Conservation (phyloP, 331 rosid genomes). For the Malus hybrid region DNA sequence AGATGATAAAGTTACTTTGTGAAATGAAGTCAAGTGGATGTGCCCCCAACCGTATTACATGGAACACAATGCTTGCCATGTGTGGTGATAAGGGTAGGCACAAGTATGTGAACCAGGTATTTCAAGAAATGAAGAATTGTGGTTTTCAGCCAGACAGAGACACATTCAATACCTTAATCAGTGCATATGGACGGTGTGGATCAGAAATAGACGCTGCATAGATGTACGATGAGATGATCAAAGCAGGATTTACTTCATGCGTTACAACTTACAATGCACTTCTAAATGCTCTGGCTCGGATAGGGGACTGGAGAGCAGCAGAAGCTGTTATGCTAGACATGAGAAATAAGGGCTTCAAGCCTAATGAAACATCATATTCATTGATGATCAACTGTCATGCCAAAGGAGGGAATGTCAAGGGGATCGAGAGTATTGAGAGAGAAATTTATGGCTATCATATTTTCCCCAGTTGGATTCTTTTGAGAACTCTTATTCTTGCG, state of each 20-base stretch:
- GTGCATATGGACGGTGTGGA: constrained; percentile 89
- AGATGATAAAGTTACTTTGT: constrained; percentile 59
- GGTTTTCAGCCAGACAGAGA: constrained; percentile 96
- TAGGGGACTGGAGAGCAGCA: constrained; percentile 80
- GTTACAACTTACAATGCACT: constrained; percentile 81
- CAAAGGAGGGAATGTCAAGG: constrained; percentile 62
- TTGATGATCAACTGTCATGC: constrained; percentile 78
- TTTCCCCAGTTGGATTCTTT: constrained; percentile 79
- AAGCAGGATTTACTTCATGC: constrained; percentile 75
- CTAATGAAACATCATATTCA: constrained; percentile 78
- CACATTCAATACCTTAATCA: constrained; percentile 86
- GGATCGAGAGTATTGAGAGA: constrained; percentile 59
- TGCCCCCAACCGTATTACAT: constrained; percentile 71
- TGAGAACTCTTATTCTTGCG: constrained; percentile 71
- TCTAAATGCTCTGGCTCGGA: constrained; percentile 76
- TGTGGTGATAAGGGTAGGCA: constrained; percentile 78
- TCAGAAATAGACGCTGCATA: constrained; percentile 67
- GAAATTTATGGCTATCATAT: constrained; percentile 62
- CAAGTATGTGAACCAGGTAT: constrained; percentile 54
- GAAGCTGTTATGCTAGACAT: constrained; percentile 71
- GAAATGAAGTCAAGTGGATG: constrained; percentile 88
- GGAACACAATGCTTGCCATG: constrained; percentile 94
- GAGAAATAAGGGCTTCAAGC: constrained; percentile 75
- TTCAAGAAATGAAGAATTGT: constrained; percentile 79
- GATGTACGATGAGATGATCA: constrained; percentile 75